Percentiles rank a stretch among this genome's conserved stretches.
phyloP scores from a whole-genome alignment of 306 rosid genomes.

The Luffa aegyptiaca region DNA sequence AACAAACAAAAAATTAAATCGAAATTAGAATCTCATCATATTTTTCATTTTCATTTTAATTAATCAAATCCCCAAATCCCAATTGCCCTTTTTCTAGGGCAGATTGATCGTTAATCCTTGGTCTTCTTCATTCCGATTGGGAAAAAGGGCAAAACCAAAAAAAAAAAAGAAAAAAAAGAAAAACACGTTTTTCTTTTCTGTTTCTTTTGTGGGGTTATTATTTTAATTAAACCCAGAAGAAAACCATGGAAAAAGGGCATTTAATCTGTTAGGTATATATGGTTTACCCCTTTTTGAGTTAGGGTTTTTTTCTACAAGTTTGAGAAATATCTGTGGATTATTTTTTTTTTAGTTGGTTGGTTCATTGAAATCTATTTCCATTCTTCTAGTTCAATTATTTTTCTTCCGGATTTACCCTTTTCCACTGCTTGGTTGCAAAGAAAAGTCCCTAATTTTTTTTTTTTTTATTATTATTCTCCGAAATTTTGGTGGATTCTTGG shows the following conservation, averaged over 20 bases:
- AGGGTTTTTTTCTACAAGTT: slow-evolving; percentile 20
- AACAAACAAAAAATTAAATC: neutral
- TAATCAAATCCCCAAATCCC: neutral
- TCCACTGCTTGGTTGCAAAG: neutral
- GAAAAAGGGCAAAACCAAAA: neutral
- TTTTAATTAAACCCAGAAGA: slow-evolving; percentile 4
- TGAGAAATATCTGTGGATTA: slow-evolving; percentile 9
- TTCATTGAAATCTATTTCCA: neutral
- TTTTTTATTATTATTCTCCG: neutral
- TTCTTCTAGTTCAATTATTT: neutral
- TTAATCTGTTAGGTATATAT: slow-evolving; percentile 2
- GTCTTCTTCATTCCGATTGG: neutral
- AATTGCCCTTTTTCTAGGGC: neutral
- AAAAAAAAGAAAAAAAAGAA: neutral
- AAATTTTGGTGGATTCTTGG: slow-evolving; percentile 5
- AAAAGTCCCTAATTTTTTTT: neutral
- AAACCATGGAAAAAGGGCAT: slow-evolving; percentile 10
- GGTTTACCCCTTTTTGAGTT: slow-evolving; percentile 13
- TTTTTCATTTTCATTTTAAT: neutral
- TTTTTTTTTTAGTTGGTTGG: neutral
- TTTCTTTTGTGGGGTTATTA: neutral
- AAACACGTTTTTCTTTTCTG: neutral
- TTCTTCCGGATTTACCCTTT: slow-evolving; percentile 35
- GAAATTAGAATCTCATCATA: neutral
- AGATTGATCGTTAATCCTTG: neutral